Evolutionary conservation across 768 basidiomycete genomes (phyloP), one percentile per base, ranked within the genome.

Genomic region (Termitomyces sp.): DNA sequence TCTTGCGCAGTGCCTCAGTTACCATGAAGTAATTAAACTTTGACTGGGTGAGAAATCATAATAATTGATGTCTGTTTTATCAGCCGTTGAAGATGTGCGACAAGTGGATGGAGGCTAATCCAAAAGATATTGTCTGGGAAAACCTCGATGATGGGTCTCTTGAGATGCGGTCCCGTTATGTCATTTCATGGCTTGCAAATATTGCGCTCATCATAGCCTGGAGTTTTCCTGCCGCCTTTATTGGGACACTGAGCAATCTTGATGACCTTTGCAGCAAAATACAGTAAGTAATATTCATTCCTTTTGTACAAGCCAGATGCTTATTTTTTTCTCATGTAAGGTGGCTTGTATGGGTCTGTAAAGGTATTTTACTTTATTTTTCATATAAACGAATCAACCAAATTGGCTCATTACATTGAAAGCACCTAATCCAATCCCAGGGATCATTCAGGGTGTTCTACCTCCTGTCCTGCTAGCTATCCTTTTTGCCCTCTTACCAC

Each of bases 141-240:
- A 84, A 84, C 59, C 69, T 84, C 24, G 81, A 82, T 60, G 80
- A 82, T 45, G 75, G 80, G 24, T 73, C 76, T 5, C 66, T 78
- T 37, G 84, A 86, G 68, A 79, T 78, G 68, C 79, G 80, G 37
- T 72, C 78, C 30, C 78, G 88, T 54, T 81, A 79, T 58, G 70
- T 80, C 15, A 71, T 78, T 1, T 84, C 82, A 0, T 87, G 84
- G 78, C 68, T 80, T 11, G 76, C 78, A 0, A 88, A 83, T 1
- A 62, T 81, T 27, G 88, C 81, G 6, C 71, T 89, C 18, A 84
- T 89, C 60, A 67, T 88, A 36, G 69, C 77, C 12, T 90, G 87
- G 87, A 75, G 80, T 1, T 81, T 87, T 67, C 87, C 88, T 2
- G 86, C 85, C 39, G 77, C 79, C 0, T 86, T 87, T 65, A 82